phyloP scores from a whole-genome alignment of 441 rosid genomes.

The Gossypium gossypioides region DNA sequence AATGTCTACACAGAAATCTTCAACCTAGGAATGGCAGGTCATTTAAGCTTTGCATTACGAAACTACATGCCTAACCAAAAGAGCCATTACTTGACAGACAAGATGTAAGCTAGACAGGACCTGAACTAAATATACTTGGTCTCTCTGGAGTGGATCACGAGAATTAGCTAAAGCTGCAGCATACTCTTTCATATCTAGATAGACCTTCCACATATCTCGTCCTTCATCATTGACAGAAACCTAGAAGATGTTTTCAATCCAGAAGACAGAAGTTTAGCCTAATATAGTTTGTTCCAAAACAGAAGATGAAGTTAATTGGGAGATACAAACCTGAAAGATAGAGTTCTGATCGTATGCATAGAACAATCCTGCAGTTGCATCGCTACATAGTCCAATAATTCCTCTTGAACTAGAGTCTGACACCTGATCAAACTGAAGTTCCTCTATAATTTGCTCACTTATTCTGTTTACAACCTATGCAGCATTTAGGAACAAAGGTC shows the following conservation, averaged over 20 bases:
- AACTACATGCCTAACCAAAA: conserved; percentile 2
- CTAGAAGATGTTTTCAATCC: conserved; percentile 34
- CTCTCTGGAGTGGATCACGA: conserved; percentile 86
- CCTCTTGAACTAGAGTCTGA: conserved; percentile 81
- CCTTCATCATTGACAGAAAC: conserved; percentile 93
- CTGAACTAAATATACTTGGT: conserved; percentile 96
- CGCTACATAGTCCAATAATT: conserved; percentile 87
- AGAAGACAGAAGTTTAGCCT: conserved; percentile 14
- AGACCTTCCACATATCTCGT: conserved; percentile 98
- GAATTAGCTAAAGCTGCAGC: conserved; percentile 92
- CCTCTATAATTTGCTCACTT: conserved; percentile 91
- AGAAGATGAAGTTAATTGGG: conserved; percentile 14
- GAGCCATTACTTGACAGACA: conserved; percentile 12
- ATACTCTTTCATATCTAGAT: conserved; percentile 87
- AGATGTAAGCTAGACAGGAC: conserved; percentile 29
- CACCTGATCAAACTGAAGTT: conserved; percentile 88
- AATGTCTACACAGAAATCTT: conserved; percentile 12
- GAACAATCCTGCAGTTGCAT: conserved; percentile 92
- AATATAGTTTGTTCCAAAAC: conserved; percentile 2
- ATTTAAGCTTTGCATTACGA: neutral
- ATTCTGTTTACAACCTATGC: conserved; percentile 87
- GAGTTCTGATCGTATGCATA: conserved; percentile 97
- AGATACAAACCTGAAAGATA: conserved; percentile 67
- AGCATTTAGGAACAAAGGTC: conserved; percentile 17
- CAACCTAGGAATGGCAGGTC: conserved; percentile 10